Percentiles rank a stretch among this genome's conserved stretches.
Evolutionary conservation across 2,329 filamentous ascomycete genomes (phyloP).

Genomic region (Colletotrichum sojae): DNA sequence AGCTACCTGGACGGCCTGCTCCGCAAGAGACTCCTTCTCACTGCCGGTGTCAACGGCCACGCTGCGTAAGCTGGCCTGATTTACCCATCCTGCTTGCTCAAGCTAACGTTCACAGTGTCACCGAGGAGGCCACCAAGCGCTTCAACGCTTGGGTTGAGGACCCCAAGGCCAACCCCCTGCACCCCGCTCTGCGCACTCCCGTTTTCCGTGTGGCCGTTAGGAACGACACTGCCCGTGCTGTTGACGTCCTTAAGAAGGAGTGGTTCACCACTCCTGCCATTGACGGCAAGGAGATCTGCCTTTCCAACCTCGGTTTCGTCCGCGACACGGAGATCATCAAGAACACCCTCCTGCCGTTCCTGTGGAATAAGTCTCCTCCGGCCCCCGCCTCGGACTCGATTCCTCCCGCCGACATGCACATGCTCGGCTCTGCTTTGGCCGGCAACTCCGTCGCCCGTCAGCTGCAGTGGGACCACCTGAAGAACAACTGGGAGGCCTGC

Average conservation of each 20-base stretch:
- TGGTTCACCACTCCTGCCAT: constrained; percentile 87
- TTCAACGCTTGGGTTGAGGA: constrained; percentile 86
- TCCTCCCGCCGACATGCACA: constrained; percentile 88
- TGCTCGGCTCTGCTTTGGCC: constrained; percentile 80
- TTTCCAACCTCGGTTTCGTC: constrained; percentile 82
- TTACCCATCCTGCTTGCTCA: not conserved
- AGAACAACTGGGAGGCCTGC: constrained; percentile 84
- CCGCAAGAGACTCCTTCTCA: constrained; percentile 83
- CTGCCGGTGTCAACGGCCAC: constrained; percentile 83
- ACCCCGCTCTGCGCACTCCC: constrained; percentile 84
- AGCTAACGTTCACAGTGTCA: constrained; percentile 63
- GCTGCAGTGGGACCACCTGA: constrained; percentile 88
- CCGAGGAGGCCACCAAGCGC: constrained; percentile 80
- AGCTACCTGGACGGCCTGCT: constrained; percentile 87
- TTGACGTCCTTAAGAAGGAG: constrained; percentile 85
- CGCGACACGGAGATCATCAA: constrained; percentile 78
- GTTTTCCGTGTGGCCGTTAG: constrained; percentile 86
- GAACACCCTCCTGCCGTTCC: constrained; percentile 79
- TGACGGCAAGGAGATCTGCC: constrained; percentile 90
- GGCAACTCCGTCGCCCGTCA: constrained; percentile 80
- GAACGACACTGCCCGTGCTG: constrained; percentile 75
- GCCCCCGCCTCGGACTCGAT: constrained; percentile 72
- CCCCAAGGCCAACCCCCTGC: constrained; percentile 76
- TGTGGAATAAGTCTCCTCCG: constrained; percentile 76
- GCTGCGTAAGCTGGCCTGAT: constrained; percentile 69